Evolutionary conservation across 352 stramenopile species (phyloP).

Genomic region (Phytophthora hibernalis): DNA sequence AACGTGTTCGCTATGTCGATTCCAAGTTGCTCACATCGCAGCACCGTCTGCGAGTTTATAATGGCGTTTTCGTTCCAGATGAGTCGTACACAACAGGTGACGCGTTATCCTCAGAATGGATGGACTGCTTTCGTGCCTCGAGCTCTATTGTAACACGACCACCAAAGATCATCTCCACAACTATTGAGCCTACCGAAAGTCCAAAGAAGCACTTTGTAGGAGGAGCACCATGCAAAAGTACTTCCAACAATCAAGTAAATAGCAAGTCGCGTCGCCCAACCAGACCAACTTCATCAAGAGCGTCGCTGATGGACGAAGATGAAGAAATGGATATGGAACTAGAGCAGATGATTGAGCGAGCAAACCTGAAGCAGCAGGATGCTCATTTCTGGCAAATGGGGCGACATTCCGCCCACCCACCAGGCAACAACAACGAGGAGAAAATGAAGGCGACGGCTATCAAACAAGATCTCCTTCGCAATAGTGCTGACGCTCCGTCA

Average conservation of each 20-base stretch:
- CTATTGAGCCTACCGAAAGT: conserved; percentile 1
- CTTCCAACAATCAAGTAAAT: conserved; percentile 9
- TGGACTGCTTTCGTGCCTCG: conserved; percentile 71
- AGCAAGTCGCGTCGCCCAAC: neutral
- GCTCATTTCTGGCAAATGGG: conserved; percentile 26
- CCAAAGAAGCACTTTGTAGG: neutral
- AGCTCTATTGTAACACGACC: conserved; percentile 30
- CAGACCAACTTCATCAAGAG: conserved; percentile 36
- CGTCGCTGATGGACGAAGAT: conserved; percentile 51
- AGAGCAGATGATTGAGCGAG: conserved; percentile 73
- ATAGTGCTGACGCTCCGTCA: conserved; percentile 24
- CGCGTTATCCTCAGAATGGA: conserved; percentile 79
- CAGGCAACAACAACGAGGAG: conserved; percentile 15
- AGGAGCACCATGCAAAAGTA: neutral
- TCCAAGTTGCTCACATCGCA: conserved; percentile 70
- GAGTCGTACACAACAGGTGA: conserved; percentile 70
- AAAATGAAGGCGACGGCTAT: conserved; percentile 20
- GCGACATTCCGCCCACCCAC: neutral
- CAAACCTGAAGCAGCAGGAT: conserved; percentile 43
- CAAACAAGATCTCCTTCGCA: conserved; percentile 46
- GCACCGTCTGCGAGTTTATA: conserved; percentile 67
- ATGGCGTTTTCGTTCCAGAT: conserved; percentile 78
- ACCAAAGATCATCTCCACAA: neutral
- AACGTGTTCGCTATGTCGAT: conserved; percentile 78
- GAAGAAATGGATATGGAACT: conserved; percentile 79